These are phyloP conservation scores for Excoecaria agallocha DNA, from an alignment of 345 rosid species.

Conservation along the genomic window DNA sequence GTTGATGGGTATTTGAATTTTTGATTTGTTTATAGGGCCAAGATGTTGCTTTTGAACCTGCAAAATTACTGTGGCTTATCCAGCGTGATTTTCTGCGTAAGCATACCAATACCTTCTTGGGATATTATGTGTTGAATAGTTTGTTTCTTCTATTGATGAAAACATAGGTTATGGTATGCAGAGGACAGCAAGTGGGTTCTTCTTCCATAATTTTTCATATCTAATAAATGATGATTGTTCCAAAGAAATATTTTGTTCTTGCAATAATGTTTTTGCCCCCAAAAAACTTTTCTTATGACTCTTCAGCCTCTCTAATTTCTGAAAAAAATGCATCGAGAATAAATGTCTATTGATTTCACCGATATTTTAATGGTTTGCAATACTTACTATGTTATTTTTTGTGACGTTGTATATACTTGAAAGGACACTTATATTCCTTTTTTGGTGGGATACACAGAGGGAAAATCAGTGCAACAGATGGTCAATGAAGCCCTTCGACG, in stretches of 20 bases:
- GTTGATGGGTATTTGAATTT: slow-evolving; percentile 22
- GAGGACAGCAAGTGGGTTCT: not conserved
- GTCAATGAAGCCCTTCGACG: slow-evolving; percentile 88
- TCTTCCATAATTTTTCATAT: not conserved
- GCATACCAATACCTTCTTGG: slow-evolving; percentile 28
- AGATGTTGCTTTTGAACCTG: slow-evolving; percentile 96
- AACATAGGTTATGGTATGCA: slow-evolving; percentile 10
- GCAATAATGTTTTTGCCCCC: not conserved
- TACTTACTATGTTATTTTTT: slow-evolving; percentile 2
- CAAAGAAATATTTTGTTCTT: not conserved
- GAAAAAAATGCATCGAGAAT: slow-evolving; percentile 5
- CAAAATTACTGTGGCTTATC: slow-evolving; percentile 97
- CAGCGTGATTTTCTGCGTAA: slow-evolving; percentile 99
- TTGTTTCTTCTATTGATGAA: slow-evolving; percentile 11
- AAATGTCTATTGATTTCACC: slow-evolving; percentile 4
- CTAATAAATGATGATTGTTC: not conserved
- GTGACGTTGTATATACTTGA: slow-evolving; percentile 3
- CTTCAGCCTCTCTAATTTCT: not conserved
- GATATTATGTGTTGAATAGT: slow-evolving; percentile 13
- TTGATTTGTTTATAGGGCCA: slow-evolving; percentile 61
- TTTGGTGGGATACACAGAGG: slow-evolving; percentile 54
- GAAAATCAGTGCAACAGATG: slow-evolving; percentile 96
- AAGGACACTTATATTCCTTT: slow-evolving; percentile 12
- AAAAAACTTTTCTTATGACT: not conserved
- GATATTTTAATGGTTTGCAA: slow-evolving; percentile 6